Conservation (phyloP, 2,329 filamentous ascomycete genomes). For the Claviceps digitariae region DNA sequence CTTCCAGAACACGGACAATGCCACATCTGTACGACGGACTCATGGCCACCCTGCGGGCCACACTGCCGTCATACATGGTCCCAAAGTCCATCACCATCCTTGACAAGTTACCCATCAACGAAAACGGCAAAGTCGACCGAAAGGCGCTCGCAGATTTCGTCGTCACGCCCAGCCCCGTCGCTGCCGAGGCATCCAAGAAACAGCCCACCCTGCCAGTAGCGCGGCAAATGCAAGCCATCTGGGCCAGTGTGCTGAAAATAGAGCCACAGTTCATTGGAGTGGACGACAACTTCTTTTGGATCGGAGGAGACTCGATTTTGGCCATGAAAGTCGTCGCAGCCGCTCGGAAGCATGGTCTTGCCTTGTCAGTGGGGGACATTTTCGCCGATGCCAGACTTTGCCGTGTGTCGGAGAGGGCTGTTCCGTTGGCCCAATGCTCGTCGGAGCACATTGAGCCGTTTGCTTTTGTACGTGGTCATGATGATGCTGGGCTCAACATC, state of each 20-base stretch:
- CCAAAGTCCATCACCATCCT: conserved; percentile 9
- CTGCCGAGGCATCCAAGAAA: background rate
- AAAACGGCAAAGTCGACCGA: conserved; percentile 12
- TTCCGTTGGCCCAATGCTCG: background rate
- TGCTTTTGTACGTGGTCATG: background rate
- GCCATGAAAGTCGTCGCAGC: conserved; percentile 12
- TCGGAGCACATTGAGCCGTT: background rate
- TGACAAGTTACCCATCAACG: conserved; percentile 6
- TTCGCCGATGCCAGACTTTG: conserved; percentile 9
- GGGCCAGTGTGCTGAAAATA: conserved; percentile 23
- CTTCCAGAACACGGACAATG: background rate
- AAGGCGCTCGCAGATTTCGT: background rate
- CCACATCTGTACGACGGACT: background rate
- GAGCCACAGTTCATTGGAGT: conserved; percentile 1
- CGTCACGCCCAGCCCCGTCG: background rate
- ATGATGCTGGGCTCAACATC: background rate
- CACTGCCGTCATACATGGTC: conserved; percentile 13
- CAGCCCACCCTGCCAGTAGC: background rate
- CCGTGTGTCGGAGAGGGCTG: background rate
- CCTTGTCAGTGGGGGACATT: conserved; percentile 11
- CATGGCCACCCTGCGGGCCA: background rate
- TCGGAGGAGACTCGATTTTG: conserved; percentile 17
- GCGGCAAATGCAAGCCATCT: background rate
- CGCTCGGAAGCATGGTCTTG: conserved; percentile 8
- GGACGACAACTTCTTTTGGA: conserved; percentile 14